Base-by-base conservation (phyloP, 2,329 filamentous ascomycete species). In the Chaetoscypha palmicola region DNA sequence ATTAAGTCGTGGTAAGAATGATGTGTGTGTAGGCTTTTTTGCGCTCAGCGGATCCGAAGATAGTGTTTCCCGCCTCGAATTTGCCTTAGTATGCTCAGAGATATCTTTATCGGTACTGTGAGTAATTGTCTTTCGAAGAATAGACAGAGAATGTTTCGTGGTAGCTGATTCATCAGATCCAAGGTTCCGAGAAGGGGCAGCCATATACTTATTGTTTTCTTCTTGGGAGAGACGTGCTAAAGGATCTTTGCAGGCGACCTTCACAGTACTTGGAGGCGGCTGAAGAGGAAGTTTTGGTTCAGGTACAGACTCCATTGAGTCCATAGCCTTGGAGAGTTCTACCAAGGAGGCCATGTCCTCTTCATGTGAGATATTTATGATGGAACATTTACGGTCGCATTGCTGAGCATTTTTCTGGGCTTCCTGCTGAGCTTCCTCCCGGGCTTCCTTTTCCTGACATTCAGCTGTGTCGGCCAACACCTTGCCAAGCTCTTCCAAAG, bases 401-500 rank as follows among this genome's bases (percentile, higher is more conserved):
- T 9, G 16, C n/a, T n/a, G n/a, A n/a, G n/a, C n/a, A n/a, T n/a
- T n/a, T n/a, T n/a, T n/a, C 10, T 26, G 9, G 31, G 17, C 22
- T 40, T 30, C 33, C 16, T 22, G 20, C 26, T n/a, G 11, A 33
- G 31, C 22, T 22, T 19, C 21, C 17, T 12, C 10, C 24, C 8
- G 10, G 12, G 23, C 22, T 14, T 24, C 34, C 17, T 20, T 7
- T n/a, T 16, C 24, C 16, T 34, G 32, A 16, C n/a, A 12, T 19
- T 34, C 19, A 16, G 32, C 38, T 8, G 22, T 33, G 5, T 30
- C 38, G 14, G 46, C 35, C 30, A 58, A 33, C 28, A 48, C 54
- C 33, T 49, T 37, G 9, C 54, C 54, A 10, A 60, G 48, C 20
- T 41, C 36, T 10, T 43, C 49, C 32, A 60, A 50, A 17, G 58